These are phyloP conservation scores for Golubevia sp. DNA, from an alignment of 1,284 basidiomycete species.

Conservation along the genomic window DNA sequence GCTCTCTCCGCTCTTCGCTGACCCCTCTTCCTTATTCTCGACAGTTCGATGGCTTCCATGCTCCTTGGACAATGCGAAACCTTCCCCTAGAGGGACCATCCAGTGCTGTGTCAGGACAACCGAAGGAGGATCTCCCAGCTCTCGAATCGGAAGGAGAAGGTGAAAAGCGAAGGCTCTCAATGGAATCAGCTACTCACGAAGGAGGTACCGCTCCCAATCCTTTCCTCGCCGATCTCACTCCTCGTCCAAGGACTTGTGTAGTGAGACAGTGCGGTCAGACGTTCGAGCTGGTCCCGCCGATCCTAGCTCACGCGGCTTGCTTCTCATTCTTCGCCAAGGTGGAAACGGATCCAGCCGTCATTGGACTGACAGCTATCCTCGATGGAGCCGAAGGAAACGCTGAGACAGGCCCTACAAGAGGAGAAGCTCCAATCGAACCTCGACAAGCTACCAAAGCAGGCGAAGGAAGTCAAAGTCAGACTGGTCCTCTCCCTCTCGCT, in stretches of 20 bases:
- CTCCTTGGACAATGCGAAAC: constrained; percentile 65
- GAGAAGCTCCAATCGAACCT: too few species aligned
- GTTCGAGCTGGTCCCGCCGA: constrained; percentile 48
- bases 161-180: too few species aligned
- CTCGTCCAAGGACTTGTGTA: constrained; percentile 53
- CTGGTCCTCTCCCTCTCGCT: too few species aligned
- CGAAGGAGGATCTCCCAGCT: too few species aligned
- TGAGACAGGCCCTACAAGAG: too few species aligned
- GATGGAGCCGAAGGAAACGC: not conserved
- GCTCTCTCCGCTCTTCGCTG: too few species aligned
- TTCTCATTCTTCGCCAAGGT: constrained; percentile 61
- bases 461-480: too few species aligned
- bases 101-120: not conserved
- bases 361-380: constrained; percentile 22
- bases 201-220: constrained; percentile 43
- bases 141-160: too few species aligned
- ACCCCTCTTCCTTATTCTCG: constrained; percentile 7
- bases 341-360: constrained; percentile 56
- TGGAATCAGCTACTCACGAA: too few species aligned
- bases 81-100: constrained; percentile 37
- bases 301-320: constrained; percentile 58
- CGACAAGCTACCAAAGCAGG: too few species aligned
- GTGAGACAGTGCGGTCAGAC: constrained; percentile 62
- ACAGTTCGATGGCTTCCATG: constrained; percentile 65
- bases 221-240: constrained; percentile 64